phyloP scores from a whole-genome alignment of 179 eudicot genomes.

The Drosera spatulata region DNA sequence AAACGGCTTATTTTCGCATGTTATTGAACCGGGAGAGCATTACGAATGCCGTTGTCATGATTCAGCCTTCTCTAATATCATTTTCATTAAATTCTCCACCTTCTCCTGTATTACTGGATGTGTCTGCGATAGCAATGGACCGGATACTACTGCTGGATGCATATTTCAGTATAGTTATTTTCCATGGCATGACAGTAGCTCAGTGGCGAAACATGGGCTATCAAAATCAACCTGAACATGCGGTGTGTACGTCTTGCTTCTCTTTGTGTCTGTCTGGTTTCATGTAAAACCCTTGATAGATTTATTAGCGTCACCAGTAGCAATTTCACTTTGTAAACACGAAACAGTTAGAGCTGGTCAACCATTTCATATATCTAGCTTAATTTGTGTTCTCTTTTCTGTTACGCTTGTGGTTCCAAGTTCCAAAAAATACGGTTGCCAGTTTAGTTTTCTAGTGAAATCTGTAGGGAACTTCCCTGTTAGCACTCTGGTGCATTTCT shows the following conservation, averaged over 20 bases:
- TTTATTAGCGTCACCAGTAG: too few species aligned
- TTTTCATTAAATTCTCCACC: conserved; percentile 80
- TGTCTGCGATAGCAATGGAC: conserved; percentile 78
- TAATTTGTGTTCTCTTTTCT: too few species aligned
- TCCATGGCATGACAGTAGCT: conserved; percentile 95
- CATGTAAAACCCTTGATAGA: too few species aligned
- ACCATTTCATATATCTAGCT: too few species aligned
- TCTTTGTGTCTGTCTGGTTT: not conserved
- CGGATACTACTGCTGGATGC: conserved; percentile 83
- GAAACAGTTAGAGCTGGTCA: too few species aligned
- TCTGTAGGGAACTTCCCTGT: too few species aligned
- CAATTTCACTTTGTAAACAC: too few species aligned
- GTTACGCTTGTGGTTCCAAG: too few species aligned
- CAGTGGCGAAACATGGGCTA: conserved; percentile 98
- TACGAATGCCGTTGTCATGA: conserved; percentile 89
- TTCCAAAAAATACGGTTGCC: too few species aligned
- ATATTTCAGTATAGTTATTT: conserved; percentile 86
- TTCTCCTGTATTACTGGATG: conserved; percentile 74
- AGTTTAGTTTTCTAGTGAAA: too few species aligned
- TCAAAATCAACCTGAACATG: conserved; percentile 81
- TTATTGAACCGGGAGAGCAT: conserved; percentile 74
- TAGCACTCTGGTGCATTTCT: too few species aligned
- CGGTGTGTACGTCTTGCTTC: conserved; percentile 24
- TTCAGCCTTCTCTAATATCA: conserved; percentile 87
- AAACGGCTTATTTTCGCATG: conserved; percentile 96